A percentile compares a stretch with the other conserved stretches of the same genome.
These are phyloP conservation scores for Cyberlindnera americana DNA, from an alignment of 805 yeast species.

Conservation along the genomic window DNA sequence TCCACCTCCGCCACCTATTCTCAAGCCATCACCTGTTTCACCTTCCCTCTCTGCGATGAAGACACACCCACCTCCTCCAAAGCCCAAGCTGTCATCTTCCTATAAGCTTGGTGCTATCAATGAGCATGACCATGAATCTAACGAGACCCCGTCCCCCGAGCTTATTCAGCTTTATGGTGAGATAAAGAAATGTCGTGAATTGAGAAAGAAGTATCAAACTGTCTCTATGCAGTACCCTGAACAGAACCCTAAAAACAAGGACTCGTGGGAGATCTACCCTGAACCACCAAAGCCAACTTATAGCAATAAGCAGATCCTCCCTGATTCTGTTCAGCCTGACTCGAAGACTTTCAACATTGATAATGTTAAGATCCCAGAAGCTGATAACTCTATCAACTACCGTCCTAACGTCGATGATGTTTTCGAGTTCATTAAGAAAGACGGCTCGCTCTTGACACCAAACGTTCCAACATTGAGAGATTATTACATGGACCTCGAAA, in stretches of 20 bases:
- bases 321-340: slow-evolving; percentile 38
- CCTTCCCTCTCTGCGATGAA: slow-evolving; percentile 42
- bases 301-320: slow-evolving; percentile 55
- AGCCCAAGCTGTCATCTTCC: slow-evolving; percentile 21
- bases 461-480: slow-evolving; percentile 82
- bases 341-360: slow-evolving; percentile 39
- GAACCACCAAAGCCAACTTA: slow-evolving; percentile 91
- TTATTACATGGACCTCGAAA: slow-evolving; percentile 79
- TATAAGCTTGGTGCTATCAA: slow-evolving; percentile 44
- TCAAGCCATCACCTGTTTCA: slow-evolving; percentile 13
- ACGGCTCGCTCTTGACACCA: slow-evolving; percentile 37
- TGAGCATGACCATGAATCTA: slow-evolving; percentile 46
- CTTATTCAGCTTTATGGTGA: slow-evolving; percentile 59
- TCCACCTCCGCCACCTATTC: slow-evolving; percentile 39
- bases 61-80: slow-evolving; percentile 40
- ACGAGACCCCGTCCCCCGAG: slow-evolving; percentile 65
- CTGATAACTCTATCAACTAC: slow-evolving; percentile 44
- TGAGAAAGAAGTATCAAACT: slow-evolving; percentile 73
- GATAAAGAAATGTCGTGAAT: slow-evolving; percentile 60
- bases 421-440: slow-evolving; percentile 52
- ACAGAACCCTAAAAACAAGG: slow-evolving; percentile 81
- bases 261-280: slow-evolving; percentile 81
- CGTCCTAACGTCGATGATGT: slow-evolving; percentile 61
- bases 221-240: slow-evolving; percentile 67
- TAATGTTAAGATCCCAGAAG: slow-evolving; percentile 43